Evolutionary conservation across 805 yeast genomes (phyloP).

Genomic region (Saturnispora sanitii): DNA sequence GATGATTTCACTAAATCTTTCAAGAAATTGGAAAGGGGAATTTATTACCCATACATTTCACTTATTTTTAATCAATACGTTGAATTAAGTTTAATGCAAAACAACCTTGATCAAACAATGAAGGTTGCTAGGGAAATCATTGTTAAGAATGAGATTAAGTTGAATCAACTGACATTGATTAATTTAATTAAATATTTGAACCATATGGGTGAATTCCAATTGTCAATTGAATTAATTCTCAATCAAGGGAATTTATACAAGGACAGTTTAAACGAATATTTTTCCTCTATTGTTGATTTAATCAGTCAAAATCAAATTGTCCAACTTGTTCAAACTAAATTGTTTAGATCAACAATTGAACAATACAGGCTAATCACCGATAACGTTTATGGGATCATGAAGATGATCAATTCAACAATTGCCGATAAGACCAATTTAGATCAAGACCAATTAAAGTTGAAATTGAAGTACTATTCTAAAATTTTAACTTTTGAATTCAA

Average conservation of each 20-base stretch:
- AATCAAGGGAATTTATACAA: conserved; percentile 25
- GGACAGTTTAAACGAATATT: conserved; percentile 21
- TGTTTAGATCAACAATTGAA: conserved; percentile 25
- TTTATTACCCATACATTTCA: conserved; percentile 14
- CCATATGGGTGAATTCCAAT: conserved; percentile 11
- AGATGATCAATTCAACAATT: conserved; percentile 16
- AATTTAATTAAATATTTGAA: conserved; percentile 21
- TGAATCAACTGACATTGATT: conserved; percentile 19
- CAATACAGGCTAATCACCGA: conserved; percentile 27
- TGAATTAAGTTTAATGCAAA: conserved; percentile 15
- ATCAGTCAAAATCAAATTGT: conserved; percentile 15
- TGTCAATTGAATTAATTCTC: conserved; percentile 20
- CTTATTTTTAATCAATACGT: conserved; percentile 18
- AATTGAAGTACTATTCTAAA: conserved; percentile 22
- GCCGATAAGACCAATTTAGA: background rate
- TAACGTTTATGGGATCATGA: conserved; percentile 28
- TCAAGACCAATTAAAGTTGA: conserved; percentile 15
- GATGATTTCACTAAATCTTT: conserved; percentile 23
- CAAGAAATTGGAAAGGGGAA: conserved; percentile 5
- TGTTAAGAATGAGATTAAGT: conserved; percentile 20
- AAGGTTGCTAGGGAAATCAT: conserved; percentile 24
- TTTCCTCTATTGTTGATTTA: conserved; percentile 25
- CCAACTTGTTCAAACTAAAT: conserved; percentile 16
- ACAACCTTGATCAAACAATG: conserved; percentile 19
- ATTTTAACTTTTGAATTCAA: conserved; percentile 27